Conservation (phyloP, 139 green algal species). For the Chlorokybus atmophyticus region DNA sequence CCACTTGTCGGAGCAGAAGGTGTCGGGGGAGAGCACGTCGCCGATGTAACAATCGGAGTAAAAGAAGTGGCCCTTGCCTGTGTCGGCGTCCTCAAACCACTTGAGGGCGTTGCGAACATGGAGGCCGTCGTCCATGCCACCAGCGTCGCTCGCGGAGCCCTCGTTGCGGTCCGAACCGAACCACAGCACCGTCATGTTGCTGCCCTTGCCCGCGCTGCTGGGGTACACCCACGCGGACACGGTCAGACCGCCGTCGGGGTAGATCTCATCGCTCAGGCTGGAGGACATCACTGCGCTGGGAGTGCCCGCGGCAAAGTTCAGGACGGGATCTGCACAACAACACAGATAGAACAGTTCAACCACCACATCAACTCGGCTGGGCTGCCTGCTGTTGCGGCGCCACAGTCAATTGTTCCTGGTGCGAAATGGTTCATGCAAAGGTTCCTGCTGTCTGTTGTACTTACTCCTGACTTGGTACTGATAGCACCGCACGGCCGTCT, state of each 20-base stretch:
- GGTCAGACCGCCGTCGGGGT: slow-evolving; percentile 8
- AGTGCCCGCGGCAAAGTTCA: slow-evolving; percentile 6
- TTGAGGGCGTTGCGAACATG: slow-evolving; percentile 20
- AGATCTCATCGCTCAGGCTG: slow-evolving; percentile 6
- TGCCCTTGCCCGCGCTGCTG: neutral
- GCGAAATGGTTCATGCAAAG: too few relatives aligned
- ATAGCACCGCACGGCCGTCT: slow-evolving; percentile 15
- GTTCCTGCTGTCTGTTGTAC: too few relatives aligned
- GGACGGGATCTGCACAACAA: too few relatives aligned
- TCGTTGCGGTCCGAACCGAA: slow-evolving; percentile 11
- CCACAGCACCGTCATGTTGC: slow-evolving; percentile 14
- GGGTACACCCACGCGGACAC: slow-evolving; percentile 22
- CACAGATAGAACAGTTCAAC: too few relatives aligned
- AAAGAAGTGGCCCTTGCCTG: slow-evolving; percentile 12
- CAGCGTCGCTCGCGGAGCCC: neutral
- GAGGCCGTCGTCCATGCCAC: slow-evolving; percentile 11
- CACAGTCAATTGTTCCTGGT: too few relatives aligned
- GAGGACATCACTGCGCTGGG: neutral
- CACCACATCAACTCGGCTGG: too few relatives aligned
- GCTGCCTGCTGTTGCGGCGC: too few relatives aligned
- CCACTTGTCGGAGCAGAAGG: slow-evolving; percentile 19
- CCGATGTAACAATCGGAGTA: slow-evolving; percentile 24
- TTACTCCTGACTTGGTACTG: slow-evolving; percentile 20
- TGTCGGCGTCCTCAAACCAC: slow-evolving; percentile 1
- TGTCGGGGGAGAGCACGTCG: slow-evolving; percentile 1